Percentiles rank a stretch among this genome's conserved stretches.
Conservation (phyloP, 2,329 filamentous ascomycete genomes). For the Akanthomyces uredinophilus region DNA sequence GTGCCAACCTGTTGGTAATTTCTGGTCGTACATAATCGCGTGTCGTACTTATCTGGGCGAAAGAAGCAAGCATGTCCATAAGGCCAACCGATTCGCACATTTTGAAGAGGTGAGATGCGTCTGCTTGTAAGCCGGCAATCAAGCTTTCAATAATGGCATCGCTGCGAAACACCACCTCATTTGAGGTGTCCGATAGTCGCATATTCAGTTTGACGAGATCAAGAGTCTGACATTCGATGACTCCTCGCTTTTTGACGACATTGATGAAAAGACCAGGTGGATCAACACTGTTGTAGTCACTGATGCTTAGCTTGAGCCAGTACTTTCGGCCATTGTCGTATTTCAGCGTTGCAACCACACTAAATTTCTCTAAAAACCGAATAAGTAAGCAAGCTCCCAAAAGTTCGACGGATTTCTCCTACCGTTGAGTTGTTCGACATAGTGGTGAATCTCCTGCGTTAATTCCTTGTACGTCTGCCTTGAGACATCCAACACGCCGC, state of each 20-base stretch:
- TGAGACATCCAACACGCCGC: slow-evolving; percentile 81
- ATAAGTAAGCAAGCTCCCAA: background rate
- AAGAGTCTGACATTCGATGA: slow-evolving; percentile 82
- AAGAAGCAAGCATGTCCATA: slow-evolving; percentile 78
- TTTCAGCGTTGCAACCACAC: slow-evolving; percentile 60
- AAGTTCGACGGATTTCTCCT: slow-evolving; percentile 18
- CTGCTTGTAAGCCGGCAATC: slow-evolving; percentile 63
- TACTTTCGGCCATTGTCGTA: slow-evolving; percentile 77
- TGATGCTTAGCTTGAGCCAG: slow-evolving; percentile 62
- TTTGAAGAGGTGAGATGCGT: slow-evolving; percentile 71
- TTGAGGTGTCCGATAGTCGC: slow-evolving; percentile 72
- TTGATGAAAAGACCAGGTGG: slow-evolving; percentile 75
- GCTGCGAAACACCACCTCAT: slow-evolving; percentile 78
- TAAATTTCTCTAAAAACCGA: slow-evolving; percentile 42
- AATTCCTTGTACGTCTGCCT: slow-evolving; percentile 86
- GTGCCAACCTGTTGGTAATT: slow-evolving; percentile 61
- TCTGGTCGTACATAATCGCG: slow-evolving; percentile 59
- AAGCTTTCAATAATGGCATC: slow-evolving; percentile 70
- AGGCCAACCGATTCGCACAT: slow-evolving; percentile 82
- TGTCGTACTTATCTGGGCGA: slow-evolving; percentile 67
- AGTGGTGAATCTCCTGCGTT: slow-evolving; percentile 68
- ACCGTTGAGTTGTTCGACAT: slow-evolving; percentile 65
- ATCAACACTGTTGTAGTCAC: slow-evolving; percentile 54
- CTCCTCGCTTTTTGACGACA: slow-evolving; percentile 62
- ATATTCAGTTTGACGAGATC: slow-evolving; percentile 75